Evolutionary conservation across 73 alveolate species (phyloP), one percentile per base, ranked within the genome.

Genomic region (Paraurostyla sp.): DNA sequence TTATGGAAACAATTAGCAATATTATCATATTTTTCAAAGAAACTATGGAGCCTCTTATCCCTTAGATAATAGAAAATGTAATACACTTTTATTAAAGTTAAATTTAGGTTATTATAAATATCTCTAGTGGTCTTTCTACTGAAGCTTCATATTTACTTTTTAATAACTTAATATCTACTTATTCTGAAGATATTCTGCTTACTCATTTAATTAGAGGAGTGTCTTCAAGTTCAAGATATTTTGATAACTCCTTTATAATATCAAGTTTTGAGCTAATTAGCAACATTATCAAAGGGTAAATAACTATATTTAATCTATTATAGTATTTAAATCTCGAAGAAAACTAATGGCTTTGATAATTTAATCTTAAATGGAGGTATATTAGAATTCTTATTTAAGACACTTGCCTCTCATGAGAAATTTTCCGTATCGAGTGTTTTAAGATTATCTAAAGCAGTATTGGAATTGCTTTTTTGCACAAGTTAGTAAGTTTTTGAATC

Each of bases 191-290:
- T 36, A 15, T 38, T 38, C 54, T 65, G 0, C 35, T 65, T 56
- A 16, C 6, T 13, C n/a, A 6, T 15, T 22, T 65, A 6, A 38
- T 65, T 36, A 65, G 41, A 35, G 82, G 60, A 2, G 60, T 65
- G 3, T 18, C 32, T 4, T 16, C 16, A 0, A 40, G 60, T 38
- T 1, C 6, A 6, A 65, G 36, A 18, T 1, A 13, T 65, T 13
- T 1, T 35, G 40, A 65, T 1, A 38, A 16, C 25, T 32, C 82
- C 11, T 65, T 65, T 22, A 40, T 65, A 33, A 65, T 65, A 11
- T 65, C 82, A 38, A 33, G 45, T 38, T 65, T 65, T 65, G 82
- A 65, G 38, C 25, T 65, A 36, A 40, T 65, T 36, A 65, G 82
- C 23, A 33, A 65, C 25, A 35, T 65, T 32, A 65, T 65, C 32